Conservation (phyloP, 441 rosid species). For the Arabidopsis hybrid region DNA sequence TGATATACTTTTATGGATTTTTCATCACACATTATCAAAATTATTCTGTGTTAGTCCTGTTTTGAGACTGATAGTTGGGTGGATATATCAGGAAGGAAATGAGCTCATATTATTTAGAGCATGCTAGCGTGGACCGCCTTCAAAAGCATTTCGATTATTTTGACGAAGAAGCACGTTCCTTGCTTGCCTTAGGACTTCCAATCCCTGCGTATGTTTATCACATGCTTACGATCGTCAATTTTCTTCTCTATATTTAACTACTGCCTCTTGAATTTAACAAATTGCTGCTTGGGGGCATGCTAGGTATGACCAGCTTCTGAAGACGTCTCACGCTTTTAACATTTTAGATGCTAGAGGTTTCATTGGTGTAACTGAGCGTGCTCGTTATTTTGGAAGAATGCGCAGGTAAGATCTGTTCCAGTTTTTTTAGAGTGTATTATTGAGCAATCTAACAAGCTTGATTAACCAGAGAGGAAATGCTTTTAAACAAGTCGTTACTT, state of each 20-base stretch:
- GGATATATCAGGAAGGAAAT: slow-evolving; percentile 84
- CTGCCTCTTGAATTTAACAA: slow-evolving; percentile 52
- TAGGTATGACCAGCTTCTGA: slow-evolving; percentile 99
- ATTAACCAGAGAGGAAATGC: slow-evolving; percentile 9
- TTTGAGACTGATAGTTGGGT: slow-evolving; percentile 28
- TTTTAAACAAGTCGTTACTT: slow-evolving; percentile 7
- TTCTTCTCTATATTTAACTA: slow-evolving; percentile 17
- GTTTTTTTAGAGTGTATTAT: slow-evolving; percentile 15
- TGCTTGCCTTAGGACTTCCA: slow-evolving; percentile 85
- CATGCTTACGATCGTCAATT: slow-evolving; percentile 22
- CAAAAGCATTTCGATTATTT: slow-evolving; percentile 84
- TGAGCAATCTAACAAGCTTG: slow-evolving; percentile 35
- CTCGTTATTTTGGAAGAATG: slow-evolving; percentile 98
- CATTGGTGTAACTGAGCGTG: slow-evolving; percentile 97
- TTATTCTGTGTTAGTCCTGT: neutral
- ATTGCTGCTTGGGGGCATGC: slow-evolving; percentile 58
- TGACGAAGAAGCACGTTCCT: slow-evolving; percentile 91
- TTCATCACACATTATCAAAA: neutral
- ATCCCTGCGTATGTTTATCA: slow-evolving; percentile 90
- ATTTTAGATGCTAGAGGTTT: slow-evolving; percentile 94
- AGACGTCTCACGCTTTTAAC: slow-evolving; percentile 96
- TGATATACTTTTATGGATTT: slow-evolving; percentile 15
- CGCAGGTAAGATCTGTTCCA: slow-evolving; percentile 64
- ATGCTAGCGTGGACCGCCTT: slow-evolving; percentile 83
- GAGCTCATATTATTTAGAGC: slow-evolving; percentile 94